phyloP scores from a whole-genome alignment of 345 rosid species.

The Linum usitatissimum region DNA sequence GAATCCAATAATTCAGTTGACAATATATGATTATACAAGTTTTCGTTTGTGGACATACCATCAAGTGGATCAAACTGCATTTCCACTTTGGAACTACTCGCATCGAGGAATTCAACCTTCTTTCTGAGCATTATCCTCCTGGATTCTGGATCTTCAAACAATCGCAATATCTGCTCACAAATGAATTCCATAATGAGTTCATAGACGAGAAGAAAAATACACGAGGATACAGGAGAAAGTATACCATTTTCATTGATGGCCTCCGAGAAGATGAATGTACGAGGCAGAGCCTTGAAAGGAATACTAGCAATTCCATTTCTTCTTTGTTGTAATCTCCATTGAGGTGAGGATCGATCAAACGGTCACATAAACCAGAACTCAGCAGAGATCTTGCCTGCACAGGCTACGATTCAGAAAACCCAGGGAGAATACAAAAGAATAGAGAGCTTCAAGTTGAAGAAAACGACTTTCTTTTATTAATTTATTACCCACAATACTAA shows the following conservation, averaged over 20 bases:
- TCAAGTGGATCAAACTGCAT: constrained; percentile 11
- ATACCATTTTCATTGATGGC: constrained; percentile 29
- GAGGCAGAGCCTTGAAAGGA: constrained; percentile 26
- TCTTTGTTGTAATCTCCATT: constrained; percentile 20
- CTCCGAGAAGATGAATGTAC: constrained; percentile 26
- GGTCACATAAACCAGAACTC: constrained; percentile 16
- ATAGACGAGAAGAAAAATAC: neutral
- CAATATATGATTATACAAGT: neutral
- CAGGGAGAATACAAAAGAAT: neutral
- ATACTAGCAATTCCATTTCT: constrained; percentile 29
- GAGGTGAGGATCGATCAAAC: constrained; percentile 26
- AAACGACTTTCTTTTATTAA: neutral
- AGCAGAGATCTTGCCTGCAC: constrained; percentile 28
- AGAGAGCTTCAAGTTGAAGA: neutral
- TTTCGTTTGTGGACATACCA: neutral
- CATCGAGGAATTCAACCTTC: constrained; percentile 17
- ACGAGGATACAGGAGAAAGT: neutral
- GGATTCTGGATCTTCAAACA: constrained; percentile 23
- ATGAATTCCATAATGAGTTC: neutral
- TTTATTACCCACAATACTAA: constrained; percentile 30
- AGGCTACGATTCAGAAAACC: neutral
- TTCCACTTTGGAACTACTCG: constrained; percentile 15
- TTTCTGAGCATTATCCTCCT: constrained; percentile 18
- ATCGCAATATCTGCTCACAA: constrained; percentile 23
- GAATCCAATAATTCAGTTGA: neutral